Conservation (phyloP, 2,329 filamentous ascomycete species). For the Zasmidium citrigriseum region DNA sequence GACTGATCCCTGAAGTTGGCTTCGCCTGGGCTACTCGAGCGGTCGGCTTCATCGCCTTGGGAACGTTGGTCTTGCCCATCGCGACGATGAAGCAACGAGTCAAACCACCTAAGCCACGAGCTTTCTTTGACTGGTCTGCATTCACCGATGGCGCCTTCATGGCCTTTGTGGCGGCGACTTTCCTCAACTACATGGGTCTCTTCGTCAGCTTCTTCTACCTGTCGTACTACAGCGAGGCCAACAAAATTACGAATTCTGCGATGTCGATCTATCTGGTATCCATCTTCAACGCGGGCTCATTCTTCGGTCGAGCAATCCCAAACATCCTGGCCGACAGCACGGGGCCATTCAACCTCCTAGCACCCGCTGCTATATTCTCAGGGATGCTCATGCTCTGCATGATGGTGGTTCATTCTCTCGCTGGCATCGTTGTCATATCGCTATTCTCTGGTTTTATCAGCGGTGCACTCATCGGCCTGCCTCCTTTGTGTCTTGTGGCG, state of each 20-base stretch:
- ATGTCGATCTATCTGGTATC: constrained; percentile 67
- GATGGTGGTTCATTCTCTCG: constrained; percentile 14
- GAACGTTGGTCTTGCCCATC: not conserved
- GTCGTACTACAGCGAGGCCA: constrained; percentile 40
- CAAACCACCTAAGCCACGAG: constrained; percentile 23
- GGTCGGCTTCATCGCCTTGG: not conserved
- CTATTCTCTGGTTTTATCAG: constrained; percentile 39
- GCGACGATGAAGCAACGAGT: not conserved
- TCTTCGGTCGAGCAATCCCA: not conserved
- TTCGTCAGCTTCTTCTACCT: constrained; percentile 52
- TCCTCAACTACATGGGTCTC: constrained; percentile 26
- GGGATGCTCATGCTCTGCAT: not conserved
- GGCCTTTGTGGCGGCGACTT: not conserved
- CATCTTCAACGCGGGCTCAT: not conserved
- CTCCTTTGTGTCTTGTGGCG: constrained; percentile 35
- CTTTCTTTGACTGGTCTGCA: constrained; percentile 45
- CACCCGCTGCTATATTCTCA: not conserved
- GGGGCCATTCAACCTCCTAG: not conserved
- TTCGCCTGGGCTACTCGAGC: not conserved
- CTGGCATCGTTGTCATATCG: constrained; percentile 32
- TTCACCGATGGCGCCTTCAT: constrained; percentile 38
- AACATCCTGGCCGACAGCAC: not conserved
- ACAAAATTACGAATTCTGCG: constrained; percentile 57
- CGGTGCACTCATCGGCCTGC: constrained; percentile 41
- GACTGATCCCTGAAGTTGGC: not conserved